phyloP scores from a whole-genome alignment of 176 grass and related monocot genomes.

The Lolium perenne region DNA sequence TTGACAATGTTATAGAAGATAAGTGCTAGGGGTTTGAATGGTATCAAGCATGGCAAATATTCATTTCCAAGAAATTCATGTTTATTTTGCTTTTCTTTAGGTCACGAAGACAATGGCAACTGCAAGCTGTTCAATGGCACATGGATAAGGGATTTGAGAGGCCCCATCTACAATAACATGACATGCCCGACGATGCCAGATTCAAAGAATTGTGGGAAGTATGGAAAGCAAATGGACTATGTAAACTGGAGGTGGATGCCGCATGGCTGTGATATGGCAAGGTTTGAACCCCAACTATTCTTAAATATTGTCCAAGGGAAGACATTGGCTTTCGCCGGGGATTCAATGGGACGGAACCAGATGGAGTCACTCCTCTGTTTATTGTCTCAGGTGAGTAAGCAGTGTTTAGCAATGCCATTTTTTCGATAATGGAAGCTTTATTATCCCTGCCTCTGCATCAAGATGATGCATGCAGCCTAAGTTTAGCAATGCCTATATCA shows the following conservation, averaged over 20 bases:
- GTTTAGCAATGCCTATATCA: neutral
- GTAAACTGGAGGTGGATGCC: slow-evolving; percentile 73
- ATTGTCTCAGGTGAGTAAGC: slow-evolving; percentile 50
- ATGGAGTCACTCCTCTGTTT: slow-evolving; percentile 80
- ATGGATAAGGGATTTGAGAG: slow-evolving; percentile 55
- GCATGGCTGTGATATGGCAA: slow-evolving; percentile 50
- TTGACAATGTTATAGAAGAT: neutral
- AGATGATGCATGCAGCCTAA: neutral
- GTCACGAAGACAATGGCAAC: slow-evolving; percentile 5
- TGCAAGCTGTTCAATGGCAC: slow-evolving; percentile 61
- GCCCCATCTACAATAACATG: slow-evolving; percentile 53
- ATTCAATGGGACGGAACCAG: slow-evolving; percentile 75
- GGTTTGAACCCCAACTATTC: slow-evolving; percentile 57
- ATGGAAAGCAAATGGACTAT: slow-evolving; percentile 64
- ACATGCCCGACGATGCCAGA: slow-evolving; percentile 61
- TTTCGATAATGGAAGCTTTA: neutral
- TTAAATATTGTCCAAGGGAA: slow-evolving; percentile 54
- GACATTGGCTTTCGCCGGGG: slow-evolving; percentile 61
- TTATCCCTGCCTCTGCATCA: neutral
- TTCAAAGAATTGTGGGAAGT: slow-evolving; percentile 62
- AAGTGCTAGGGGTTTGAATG: neutral
- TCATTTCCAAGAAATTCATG: slow-evolving; percentile 18
- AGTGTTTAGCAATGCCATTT: neutral
- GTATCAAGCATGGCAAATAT: slow-evolving; percentile 1
- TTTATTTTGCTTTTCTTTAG: slow-evolving; percentile 9